Evolutionary conservation across 805 yeast genomes (phyloP).

Genomic region (Candida sphagnicola): DNA sequence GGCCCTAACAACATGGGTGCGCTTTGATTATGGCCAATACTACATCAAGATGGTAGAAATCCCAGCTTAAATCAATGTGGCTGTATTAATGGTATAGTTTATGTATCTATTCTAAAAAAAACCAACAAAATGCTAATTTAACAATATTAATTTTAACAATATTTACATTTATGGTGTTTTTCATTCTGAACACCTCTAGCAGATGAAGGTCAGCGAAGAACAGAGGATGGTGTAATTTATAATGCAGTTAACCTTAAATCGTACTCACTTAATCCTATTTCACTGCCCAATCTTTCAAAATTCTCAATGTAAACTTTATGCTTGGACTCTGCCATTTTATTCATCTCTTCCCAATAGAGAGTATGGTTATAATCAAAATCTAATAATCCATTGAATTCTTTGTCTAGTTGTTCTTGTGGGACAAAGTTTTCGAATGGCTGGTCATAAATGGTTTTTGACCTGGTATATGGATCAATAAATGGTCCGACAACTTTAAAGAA

Average conservation of each 20-base stretch:
- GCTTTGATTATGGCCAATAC: too few relatives aligned
- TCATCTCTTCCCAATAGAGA: constrained; percentile 50
- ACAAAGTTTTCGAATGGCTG: constrained; percentile 54
- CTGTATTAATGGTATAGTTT: too few relatives aligned
- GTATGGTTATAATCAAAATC: constrained; percentile 53
- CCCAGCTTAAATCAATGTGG: too few relatives aligned
- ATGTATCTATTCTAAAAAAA: too few relatives aligned
- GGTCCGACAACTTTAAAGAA: constrained; percentile 55
- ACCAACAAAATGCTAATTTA: too few relatives aligned
- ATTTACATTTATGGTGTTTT: not conserved
- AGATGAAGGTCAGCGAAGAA: too few relatives aligned
- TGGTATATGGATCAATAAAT: constrained; percentile 55
- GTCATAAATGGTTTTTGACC: constrained; percentile 54
- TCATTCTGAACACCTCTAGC: too few relatives aligned
- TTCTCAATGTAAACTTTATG: constrained; percentile 29
- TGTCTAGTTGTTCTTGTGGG: constrained; percentile 49
- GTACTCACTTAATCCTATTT: constrained; percentile 52
- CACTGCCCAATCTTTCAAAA: constrained; percentile 42
- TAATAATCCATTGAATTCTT: constrained; percentile 44
- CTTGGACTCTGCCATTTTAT: constrained; percentile 37
- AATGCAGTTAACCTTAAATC: constrained; percentile 41
- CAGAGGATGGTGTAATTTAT: not conserved
- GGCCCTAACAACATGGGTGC: too few relatives aligned
- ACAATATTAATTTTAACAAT: too few relatives aligned
- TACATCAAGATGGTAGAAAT: too few relatives aligned